Evolutionary conservation across 257 asterid genomes (phyloP), one percentile per base, ranked within the genome.

Genomic region (Lavandula angustifolia): DNA sequence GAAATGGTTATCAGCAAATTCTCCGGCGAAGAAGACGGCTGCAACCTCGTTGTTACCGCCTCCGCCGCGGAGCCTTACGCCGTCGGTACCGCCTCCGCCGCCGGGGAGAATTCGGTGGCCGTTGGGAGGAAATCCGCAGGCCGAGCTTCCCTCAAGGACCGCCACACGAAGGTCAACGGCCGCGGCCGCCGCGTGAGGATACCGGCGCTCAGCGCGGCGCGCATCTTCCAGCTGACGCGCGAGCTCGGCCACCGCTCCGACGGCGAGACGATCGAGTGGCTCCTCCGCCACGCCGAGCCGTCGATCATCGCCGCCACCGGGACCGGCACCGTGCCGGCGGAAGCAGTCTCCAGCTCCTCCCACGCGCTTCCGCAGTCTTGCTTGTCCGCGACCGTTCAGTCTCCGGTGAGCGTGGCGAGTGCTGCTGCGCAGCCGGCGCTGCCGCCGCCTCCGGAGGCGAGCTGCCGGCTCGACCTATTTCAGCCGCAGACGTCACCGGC

Each of bases 191-290:
- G 77, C 7, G 68, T 76, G 22, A 42, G 75, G 71, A 50, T 76
- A 0, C 75, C 72, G 27, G 62, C 75, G 2, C 16, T 62, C 3
- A 42, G 62, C 61, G 77, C 75, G 7, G 77, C 81, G 22, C 64
- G 81, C 3, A 60, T 76, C 38, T 76, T 71, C 56, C 77, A 72
- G 60, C 46, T 71, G 35, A 76, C 81, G 7, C 42, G 42, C 7
- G 77, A 76, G 33, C 77, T 76, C 22, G 81, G 74, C 64, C 67
- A 38, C 60, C 68, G 75, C 8, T 61, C 72, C 1, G 77, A 76
- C 16, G 80, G 80, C 5, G 73, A 75, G 67, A 75, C 80, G 4
- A 66, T 75, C 17, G 76, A 71, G 73, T 76, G 81, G 81, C 75
- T 76, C 49, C 72, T 76, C 18, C 78, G 61, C 22, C 69, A 76